Evolutionary conservation across 306 rosid genomes (phyloP), one percentile per base, ranked within the genome.

Genomic region (Gleditsia sinensis): DNA sequence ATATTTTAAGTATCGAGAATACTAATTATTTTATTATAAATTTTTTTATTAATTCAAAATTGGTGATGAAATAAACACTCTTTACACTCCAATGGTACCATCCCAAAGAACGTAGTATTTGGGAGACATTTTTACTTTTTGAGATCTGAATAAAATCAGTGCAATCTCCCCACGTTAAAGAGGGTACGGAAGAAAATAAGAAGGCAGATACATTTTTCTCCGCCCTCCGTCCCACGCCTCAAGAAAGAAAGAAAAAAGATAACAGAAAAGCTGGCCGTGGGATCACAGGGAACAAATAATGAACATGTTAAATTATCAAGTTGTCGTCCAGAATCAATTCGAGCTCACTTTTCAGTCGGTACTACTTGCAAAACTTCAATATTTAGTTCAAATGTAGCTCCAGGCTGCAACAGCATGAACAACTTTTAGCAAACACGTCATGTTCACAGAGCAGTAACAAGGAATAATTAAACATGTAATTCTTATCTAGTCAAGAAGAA

Each of bases 371-470:
- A 81, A 80, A 94, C 96, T 86, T 90, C 99, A 67, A 92, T 51
- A 78, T 92, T 94, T 30, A 94, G 84, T 71, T 94, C 88, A 82
- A 92, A 92, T 21, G 96, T 87, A 43, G 96, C 95, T 75, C 96
- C 99, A 81, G 97, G 96, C 98, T 91, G 97, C 86, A 84, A 81
- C 76, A 80, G 45, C 75, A 78, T 45, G 39, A 58, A 77, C 53
- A 67, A 69, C 34, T 55, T 60, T 80, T 24, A 65, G 70, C 50
- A 58, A 84, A 57, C 70, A n/a, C n/a, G n/a, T 14, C 19, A 20
- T 16, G 42, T 33, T 10, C n/a, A n/a, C n/a, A n/a, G n/a, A n/a
- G n/a, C n/a, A n/a, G n/a, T n/a, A n/a, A n/a, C n/a, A n/a, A n/a
- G n/a, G n/a, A n/a, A n/a, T n/a, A n/a, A n/a, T n/a, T n/a, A n/a